Percentiles rank a stretch among this genome's conserved stretches.
These are phyloP conservation scores for Euphorbia celastroides DNA, from an alignment of 441 rosid genomes.

Conservation along the genomic window DNA sequence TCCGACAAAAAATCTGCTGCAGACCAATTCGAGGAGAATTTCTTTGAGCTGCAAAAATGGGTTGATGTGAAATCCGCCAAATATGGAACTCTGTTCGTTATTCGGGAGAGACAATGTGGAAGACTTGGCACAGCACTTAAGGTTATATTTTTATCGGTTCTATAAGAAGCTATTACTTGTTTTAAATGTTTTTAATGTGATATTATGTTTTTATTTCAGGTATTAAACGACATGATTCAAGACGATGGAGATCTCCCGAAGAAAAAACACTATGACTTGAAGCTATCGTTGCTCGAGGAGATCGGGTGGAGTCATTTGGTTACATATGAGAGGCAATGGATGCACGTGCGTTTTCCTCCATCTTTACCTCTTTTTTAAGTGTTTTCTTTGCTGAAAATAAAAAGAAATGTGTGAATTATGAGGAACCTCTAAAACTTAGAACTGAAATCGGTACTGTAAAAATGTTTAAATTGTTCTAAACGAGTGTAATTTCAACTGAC, in stretches of 20 bases:
- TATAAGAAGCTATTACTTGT: neutral
- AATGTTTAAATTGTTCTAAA: neutral
- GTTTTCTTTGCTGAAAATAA: neutral
- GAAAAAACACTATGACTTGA: constrained; percentile 75
- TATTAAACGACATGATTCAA: constrained; percentile 66
- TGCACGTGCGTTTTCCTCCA: constrained; percentile 83
- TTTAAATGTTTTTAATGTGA: neutral
- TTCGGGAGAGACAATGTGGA: constrained; percentile 62
- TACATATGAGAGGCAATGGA: constrained; percentile 76
- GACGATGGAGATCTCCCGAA: constrained; percentile 68
- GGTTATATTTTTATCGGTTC: constrained; percentile 35
- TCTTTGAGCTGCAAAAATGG: constrained; percentile 83
- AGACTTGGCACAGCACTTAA: constrained; percentile 85
- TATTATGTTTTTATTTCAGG: constrained; percentile 36
- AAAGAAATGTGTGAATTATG: neutral
- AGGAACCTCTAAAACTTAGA: too few relatives aligned
- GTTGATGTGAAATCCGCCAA: constrained; percentile 77
- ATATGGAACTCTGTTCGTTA: constrained; percentile 61
- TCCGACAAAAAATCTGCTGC: constrained; percentile 29
- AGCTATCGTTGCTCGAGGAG: constrained; percentile 69
- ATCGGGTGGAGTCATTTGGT: constrained; percentile 76
- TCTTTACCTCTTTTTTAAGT: constrained; percentile 65
- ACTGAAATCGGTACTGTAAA: too few relatives aligned
- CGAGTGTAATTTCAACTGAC: neutral
- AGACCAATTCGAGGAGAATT: constrained; percentile 72